Conservation (phyloP, 139 green algal genomes). For the Trebouxia sp. region DNA sequence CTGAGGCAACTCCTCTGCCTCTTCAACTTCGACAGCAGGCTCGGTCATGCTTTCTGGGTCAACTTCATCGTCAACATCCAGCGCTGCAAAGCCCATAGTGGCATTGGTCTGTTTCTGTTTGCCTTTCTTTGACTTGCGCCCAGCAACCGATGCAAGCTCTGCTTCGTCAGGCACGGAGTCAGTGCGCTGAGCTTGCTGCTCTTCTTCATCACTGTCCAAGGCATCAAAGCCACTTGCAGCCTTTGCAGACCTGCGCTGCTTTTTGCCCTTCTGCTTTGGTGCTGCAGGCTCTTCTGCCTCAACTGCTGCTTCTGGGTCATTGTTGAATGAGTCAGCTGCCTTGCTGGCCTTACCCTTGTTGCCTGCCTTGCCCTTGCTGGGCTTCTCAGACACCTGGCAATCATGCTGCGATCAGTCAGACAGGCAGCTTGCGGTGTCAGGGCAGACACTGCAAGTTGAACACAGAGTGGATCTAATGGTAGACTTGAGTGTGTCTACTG, state of each 20-base stretch:
- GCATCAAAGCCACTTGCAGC: constrained; percentile 1
- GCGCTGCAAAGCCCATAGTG: no score
- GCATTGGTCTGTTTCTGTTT: no score
- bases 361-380: background rate
- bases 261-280: constrained; percentile 37
- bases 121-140: background rate
- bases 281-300: constrained; percentile 20
- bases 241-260: constrained; percentile 36
- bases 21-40: background rate
- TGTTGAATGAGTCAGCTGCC: background rate
- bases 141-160: background rate
- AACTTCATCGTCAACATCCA: no score
- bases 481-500: no score
- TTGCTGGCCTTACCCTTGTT: constrained; percentile 8
- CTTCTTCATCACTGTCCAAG: constrained; percentile 18
- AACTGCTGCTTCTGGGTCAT: background rate
- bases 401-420: no score
- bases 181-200: background rate
- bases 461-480: no score
- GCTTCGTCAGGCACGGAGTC: background rate
- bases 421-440: no score
- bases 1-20: background rate
- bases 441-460: no score
- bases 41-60: no score
- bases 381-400: no score